Conservation (phyloP, 306 rosid species). For the Sindora glabra region DNA sequence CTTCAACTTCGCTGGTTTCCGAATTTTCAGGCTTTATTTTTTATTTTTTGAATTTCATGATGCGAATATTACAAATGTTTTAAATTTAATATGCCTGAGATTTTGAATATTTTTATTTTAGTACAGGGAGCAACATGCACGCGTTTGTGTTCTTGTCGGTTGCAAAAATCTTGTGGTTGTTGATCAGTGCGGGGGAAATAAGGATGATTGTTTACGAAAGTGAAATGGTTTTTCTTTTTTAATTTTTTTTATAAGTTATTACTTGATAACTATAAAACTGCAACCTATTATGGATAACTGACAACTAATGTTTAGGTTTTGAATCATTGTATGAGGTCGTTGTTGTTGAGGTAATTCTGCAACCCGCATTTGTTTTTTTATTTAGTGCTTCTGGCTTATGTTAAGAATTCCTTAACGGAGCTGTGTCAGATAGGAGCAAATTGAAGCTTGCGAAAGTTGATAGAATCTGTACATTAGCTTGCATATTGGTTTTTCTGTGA, state of each 20-base stretch:
- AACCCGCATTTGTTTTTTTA: too few relatives aligned
- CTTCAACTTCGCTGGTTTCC: background rate
- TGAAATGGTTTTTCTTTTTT: too few relatives aligned
- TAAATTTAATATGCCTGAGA: background rate
- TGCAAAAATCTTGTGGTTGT: background rate
- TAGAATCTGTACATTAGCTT: too few relatives aligned
- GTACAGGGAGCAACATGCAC: background rate
- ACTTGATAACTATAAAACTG: background rate
- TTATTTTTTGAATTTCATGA: background rate
- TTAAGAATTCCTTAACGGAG: too few relatives aligned
- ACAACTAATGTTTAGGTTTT: background rate
- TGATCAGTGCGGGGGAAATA: background rate
- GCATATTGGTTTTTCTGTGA: too few relatives aligned
- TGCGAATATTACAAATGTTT: background rate
- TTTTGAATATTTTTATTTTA: background rate
- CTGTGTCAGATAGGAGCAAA: too few relatives aligned
- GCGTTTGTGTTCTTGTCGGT: background rate
- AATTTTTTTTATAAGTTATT: background rate
- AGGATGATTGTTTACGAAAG: background rate
- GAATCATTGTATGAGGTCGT: too few relatives aligned
- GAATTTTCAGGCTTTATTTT: constrained; percentile 1
- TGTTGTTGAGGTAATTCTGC: too few relatives aligned
- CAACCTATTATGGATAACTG: background rate
- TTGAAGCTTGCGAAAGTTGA: too few relatives aligned
- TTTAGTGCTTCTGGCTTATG: too few relatives aligned